Percentiles rank a stretch among this genome's conserved stretches.
These are phyloP conservation scores for Melastoma candidum DNA, from an alignment of 441 rosid genomes.

Conservation along the genomic window DNA sequence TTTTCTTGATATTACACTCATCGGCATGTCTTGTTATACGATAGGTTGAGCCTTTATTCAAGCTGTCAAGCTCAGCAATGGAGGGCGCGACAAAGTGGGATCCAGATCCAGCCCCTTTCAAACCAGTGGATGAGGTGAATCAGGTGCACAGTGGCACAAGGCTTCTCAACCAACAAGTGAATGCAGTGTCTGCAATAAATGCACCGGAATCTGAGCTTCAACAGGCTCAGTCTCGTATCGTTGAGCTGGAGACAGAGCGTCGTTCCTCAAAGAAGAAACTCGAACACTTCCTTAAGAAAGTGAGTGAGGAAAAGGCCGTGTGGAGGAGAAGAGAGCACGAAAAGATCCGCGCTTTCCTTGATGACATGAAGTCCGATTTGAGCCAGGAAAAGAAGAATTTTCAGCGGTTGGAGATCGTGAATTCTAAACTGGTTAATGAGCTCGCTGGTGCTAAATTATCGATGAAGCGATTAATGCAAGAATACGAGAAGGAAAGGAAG, in stretches of 20 bases:
- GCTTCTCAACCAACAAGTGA: conserved; percentile 57
- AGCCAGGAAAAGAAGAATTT: conserved; percentile 31
- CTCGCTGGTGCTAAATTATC: conserved; percentile 29
- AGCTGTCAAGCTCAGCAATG: conserved; percentile 71
- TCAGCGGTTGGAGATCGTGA: conserved; percentile 27
- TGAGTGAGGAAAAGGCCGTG: conserved; percentile 68
- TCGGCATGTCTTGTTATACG: background rate
- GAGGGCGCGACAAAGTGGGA: conserved; percentile 94
- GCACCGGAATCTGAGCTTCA: conserved; percentile 23
- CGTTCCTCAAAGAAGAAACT: conserved; percentile 16
- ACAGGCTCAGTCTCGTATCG: conserved; percentile 31
- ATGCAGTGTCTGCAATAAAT: conserved; percentile 37
- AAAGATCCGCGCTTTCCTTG: conserved; percentile 30
- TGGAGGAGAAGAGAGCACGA: conserved; percentile 88
- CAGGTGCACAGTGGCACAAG: conserved; percentile 49
- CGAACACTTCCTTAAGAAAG: conserved; percentile 35
- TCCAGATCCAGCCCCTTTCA: conserved; percentile 62
- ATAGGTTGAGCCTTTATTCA: conserved; percentile 66
- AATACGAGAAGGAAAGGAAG: conserved; percentile 46
- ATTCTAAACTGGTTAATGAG: conserved; percentile 41
- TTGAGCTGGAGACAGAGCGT: conserved; percentile 28
- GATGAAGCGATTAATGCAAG: conserved; percentile 62
- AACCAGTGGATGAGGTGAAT: conserved; percentile 46
- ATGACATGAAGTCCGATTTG: conserved; percentile 19
- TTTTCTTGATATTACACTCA: too few relatives aligned